Evolutionary conservation across 1,284 basidiomycete species (phyloP).

Genomic region (Ceratobasidium sp.): DNA sequence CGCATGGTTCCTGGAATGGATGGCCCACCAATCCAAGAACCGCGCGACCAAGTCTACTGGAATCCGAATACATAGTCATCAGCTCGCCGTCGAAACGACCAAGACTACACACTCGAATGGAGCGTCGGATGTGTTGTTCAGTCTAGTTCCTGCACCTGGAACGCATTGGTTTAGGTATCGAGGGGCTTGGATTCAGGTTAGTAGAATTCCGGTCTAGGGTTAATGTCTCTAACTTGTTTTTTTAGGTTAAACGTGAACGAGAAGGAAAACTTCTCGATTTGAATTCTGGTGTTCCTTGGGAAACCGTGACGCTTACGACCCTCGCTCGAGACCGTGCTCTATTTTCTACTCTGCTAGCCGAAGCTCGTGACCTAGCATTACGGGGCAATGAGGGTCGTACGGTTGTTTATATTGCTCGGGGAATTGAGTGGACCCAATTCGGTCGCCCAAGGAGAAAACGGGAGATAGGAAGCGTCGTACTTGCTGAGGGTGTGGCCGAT

Average conservation of each 20-base stretch:
- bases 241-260: constrained; percentile 75
- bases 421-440: constrained; percentile 96
- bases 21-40: constrained; percentile 68
- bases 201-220: constrained; percentile 50
- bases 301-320: constrained; percentile 95
- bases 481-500: constrained; percentile 84
- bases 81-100: constrained; percentile 93
- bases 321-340: constrained; percentile 86
- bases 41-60: constrained; percentile 57
- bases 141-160: constrained; percentile 94
- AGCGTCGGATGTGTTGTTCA: constrained; percentile 87
- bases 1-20: constrained; percentile 98
- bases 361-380: constrained; percentile 91
- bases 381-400: constrained; percentile 92
- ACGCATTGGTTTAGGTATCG: constrained; percentile 93
- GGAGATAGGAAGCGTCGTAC: constrained; percentile 91
- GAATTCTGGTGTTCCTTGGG: constrained; percentile 95
- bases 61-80: constrained; percentile 82
- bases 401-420: constrained; percentile 97
- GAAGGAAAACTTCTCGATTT: constrained; percentile 93
- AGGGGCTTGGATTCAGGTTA: constrained; percentile 95
- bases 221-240: not conserved
- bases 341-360: constrained; percentile 84
- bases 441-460: constrained; percentile 91
- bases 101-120: constrained; percentile 92